phyloP scores from a whole-genome alignment of 2,329 filamentous ascomycete genomes.

The Myriosclerotinia scirpicola region DNA sequence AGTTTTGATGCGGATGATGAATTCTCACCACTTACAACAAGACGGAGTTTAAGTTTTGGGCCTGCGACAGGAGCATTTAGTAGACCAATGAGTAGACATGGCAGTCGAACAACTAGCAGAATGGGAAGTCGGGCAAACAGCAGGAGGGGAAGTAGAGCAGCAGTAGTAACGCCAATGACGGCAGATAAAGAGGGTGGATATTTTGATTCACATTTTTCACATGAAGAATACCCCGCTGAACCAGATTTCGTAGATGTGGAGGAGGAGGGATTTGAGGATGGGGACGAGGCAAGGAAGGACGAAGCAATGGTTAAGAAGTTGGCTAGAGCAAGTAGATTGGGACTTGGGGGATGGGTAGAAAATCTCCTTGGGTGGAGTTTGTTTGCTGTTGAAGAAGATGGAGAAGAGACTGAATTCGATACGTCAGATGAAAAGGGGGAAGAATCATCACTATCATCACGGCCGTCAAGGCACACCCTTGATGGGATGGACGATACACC shows the following conservation, averaged over 20 bases:
- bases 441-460: conserved; percentile 34
- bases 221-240: conserved; percentile 47
- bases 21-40: conserved; percentile 40
- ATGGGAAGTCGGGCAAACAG: conserved; percentile 32
- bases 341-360: conserved; percentile 59
- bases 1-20: conserved; percentile 43
- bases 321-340: conserved; percentile 53
- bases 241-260: conserved; percentile 65
- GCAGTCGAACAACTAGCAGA: conserved; percentile 45
- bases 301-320: conserved; percentile 59
- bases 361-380: conserved; percentile 59
- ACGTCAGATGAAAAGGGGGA: conserved; percentile 44
- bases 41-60: conserved; percentile 40
- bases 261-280: conserved; percentile 56
- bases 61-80: conserved; percentile 45
- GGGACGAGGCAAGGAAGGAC: conserved; percentile 54
- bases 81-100: conserved; percentile 49
- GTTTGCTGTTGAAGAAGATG: conserved; percentile 62
- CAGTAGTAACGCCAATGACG: conserved; percentile 46
- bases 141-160: conserved; percentile 27
- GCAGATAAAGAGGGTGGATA: conserved; percentile 47
- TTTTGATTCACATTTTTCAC: conserved; percentile 41
- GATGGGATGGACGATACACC: conserved; percentile 32
- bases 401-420: conserved; percentile 50
- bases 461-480: conserved; percentile 30